Percentiles rank a stretch among this genome's conserved stretches.
Conservation (phyloP, 2,329 filamentous ascomycete genomes). For the Penicillium italicum region DNA sequence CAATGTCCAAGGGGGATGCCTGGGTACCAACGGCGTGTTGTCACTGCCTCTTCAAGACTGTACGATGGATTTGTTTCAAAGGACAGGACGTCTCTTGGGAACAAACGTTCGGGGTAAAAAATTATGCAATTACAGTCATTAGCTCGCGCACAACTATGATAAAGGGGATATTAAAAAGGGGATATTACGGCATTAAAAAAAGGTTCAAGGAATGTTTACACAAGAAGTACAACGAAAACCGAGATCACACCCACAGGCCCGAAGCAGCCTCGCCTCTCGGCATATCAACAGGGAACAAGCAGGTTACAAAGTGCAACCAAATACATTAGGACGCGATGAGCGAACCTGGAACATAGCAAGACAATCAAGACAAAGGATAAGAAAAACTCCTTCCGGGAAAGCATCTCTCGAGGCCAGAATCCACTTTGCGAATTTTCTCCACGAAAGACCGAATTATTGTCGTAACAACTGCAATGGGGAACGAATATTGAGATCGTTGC, state of each 20-base stretch:
- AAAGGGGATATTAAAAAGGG: conserved; percentile 2
- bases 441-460: conserved; percentile 42
- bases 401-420: conserved; percentile 21
- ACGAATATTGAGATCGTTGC: conserved; percentile 31
- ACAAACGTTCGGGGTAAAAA: background rate
- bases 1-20: background rate
- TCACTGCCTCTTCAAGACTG: too few relatives aligned
- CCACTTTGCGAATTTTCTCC: conserved; percentile 29
- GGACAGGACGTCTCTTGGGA: background rate
- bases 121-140: conserved; percentile 5
- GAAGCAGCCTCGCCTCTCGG: conserved; percentile 1
- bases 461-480: conserved; percentile 37
- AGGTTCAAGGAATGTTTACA: conserved; percentile 26
- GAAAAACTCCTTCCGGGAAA: conserved; percentile 22
- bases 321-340: conserved; percentile 19
- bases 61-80: background rate
- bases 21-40: background rate
- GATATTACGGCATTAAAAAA: conserved; percentile 15
- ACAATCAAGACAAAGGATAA: conserved; percentile 14
- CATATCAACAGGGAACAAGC: conserved; percentile 5
- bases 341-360: conserved; percentile 18
- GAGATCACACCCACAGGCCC: background rate
- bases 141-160: background rate
- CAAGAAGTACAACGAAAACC: conserved; percentile 15
- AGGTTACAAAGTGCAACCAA: conserved; percentile 20